Evolutionary conservation across 257 asterid genomes (phyloP), one percentile per base, ranked within the genome.

Genomic region (Solanum ossicruentum): DNA sequence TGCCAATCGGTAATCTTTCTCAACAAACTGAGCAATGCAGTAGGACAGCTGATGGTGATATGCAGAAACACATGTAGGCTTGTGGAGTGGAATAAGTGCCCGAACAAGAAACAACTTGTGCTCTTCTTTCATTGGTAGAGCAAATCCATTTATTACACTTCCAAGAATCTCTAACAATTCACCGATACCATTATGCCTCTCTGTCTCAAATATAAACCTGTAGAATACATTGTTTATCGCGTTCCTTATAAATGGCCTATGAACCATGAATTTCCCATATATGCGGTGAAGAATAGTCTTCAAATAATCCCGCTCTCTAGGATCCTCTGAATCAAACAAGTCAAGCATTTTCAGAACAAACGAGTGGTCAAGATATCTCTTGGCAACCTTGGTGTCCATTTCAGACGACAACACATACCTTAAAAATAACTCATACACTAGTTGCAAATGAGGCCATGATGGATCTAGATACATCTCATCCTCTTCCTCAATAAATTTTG

Each of bases 121-220:
- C 90, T 95, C 98, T 89, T 95, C 99, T 88, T 95, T 94, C 99
- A 95, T 95, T 28, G 99, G 99, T 88, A 94, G 82, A 0, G 98
- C 97, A 85, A 94, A 95, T 51, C 97, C 98, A 81, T 95, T 95
- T 81, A 95, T 94, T 84, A 94, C 91, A 83, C 99, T 94, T 84
- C 98, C 98, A 36, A 94, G 97, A 92, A 95, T 92, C 93, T 94
- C 99, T 90, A 95, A 85, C 80, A 95, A 84, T 92, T 95, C 97
- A 28, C 91, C 93, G 12, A 93, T 90, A 80, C 98, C 99, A 85
- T 86, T 91, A 85, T 93, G 93, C 90, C 93, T 90, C 89, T 92
- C 95, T 1, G 97, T 95, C 91, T 95, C 99, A 84, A 95, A 94
- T 83, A 95, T 88, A 88, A 95, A 93, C 85, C 93, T 89, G 82